phyloP scores from a whole-genome alignment of 106 monocot genomes.

The Apostasia ramifera region DNA sequence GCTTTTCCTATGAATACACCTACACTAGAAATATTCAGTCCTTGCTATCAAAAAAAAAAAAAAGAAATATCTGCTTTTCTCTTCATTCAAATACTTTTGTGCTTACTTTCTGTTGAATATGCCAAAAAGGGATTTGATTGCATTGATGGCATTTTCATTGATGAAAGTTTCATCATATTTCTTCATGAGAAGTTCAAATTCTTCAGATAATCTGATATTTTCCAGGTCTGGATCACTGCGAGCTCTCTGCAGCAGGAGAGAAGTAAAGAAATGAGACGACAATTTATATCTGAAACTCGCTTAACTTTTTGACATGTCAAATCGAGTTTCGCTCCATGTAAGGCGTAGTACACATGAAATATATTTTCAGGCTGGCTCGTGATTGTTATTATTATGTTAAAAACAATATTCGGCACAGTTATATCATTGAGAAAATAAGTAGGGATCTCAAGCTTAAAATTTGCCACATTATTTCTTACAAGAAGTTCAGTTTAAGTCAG shows the following conservation, averaged over 20 bases:
- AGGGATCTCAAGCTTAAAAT: no score
- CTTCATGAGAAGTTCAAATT: constrained; percentile 79
- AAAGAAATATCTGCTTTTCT: no score
- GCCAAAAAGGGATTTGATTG: constrained; percentile 92
- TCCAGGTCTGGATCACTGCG: constrained; percentile 84
- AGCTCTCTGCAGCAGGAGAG: constrained; percentile 40
- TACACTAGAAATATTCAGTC: no score
- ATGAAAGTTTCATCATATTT: constrained; percentile 94
- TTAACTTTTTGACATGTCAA: no score
- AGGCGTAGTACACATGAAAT: not conserved
- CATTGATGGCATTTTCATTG: constrained; percentile 89
- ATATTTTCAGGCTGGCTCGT: not conserved
- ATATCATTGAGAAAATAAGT: no score
- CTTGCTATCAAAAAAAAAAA: no score
- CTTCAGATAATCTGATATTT: constrained; percentile 61
- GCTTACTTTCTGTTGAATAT: constrained; percentile 67
- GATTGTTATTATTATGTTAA: no score
- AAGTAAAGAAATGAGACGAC: not conserved
- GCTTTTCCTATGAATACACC: no score
- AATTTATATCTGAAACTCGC: no score
- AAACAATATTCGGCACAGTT: no score
- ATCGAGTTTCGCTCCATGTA: not conserved
- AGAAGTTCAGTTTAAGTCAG: no score
- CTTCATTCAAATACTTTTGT: not conserved
- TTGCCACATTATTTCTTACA: no score